phyloP scores from a whole-genome alignment of 345 rosid genomes.

The Physaria fendleri region DNA sequence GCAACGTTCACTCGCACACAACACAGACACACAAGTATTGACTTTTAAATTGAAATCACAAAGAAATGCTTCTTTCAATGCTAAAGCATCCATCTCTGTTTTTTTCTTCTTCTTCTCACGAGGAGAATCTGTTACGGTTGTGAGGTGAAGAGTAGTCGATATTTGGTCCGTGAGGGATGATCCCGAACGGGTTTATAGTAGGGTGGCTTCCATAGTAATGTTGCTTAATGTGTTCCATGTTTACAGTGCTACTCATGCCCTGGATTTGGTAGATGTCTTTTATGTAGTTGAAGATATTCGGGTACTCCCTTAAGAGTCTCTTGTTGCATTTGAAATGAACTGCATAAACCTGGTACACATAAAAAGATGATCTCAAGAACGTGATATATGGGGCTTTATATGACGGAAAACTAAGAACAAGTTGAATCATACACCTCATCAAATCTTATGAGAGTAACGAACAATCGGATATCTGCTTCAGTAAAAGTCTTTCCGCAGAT shows the following conservation, averaged over 20 bases:
- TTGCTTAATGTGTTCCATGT: slow-evolving; percentile 64
- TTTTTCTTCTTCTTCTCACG: not conserved
- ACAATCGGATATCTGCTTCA: slow-evolving; percentile 71
- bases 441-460: slow-evolving; percentile 86
- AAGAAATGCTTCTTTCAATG: slow-evolving; percentile 6
- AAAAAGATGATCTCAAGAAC: not conserved
- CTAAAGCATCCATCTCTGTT: not conserved
- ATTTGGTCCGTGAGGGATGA: slow-evolving; percentile 59
- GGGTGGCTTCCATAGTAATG: slow-evolving; percentile 82
- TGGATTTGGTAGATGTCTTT: slow-evolving; percentile 60
- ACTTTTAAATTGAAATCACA: not conserved
- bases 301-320: slow-evolving; percentile 64
- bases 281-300: slow-evolving; percentile 58
- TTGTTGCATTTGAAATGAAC: slow-evolving; percentile 90
- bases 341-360: slow-evolving; percentile 45
- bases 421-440: slow-evolving; percentile 53
- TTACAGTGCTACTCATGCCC: slow-evolving; percentile 57
- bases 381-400: not conserved
- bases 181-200: slow-evolving; percentile 53
- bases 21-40: not conserved
- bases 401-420: not conserved
- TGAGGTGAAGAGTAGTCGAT: slow-evolving; percentile 50
- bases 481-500: slow-evolving; percentile 63
- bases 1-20: not conserved
- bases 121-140: slow-evolving; percentile 41